Evolutionary conservation across 441 rosid genomes (phyloP).

Genomic region (Brassica hybrid): DNA sequence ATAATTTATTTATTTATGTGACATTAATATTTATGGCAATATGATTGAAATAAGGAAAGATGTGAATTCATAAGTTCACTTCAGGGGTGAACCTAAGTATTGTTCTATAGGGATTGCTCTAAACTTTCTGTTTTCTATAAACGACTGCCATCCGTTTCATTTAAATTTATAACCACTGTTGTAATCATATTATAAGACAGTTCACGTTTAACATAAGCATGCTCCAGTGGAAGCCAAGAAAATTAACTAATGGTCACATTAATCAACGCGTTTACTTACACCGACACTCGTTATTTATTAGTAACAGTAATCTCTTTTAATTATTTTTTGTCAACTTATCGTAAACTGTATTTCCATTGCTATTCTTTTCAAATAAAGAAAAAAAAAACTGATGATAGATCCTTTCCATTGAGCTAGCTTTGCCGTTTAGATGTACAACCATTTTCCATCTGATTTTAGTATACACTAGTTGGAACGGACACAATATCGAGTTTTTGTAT

Average conservation of each 20-base stretch:
- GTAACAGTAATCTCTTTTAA: neutral
- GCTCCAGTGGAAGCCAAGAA: neutral
- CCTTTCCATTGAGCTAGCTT: neutral
- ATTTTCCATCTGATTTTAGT: neutral
- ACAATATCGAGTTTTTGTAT: too few species aligned
- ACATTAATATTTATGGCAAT: too few species aligned
- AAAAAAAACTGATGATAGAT: neutral
- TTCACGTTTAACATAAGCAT: neutral
- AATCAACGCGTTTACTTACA: slow-evolving; percentile 10
- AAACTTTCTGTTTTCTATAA: too few species aligned
- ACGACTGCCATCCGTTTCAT: too few species aligned
- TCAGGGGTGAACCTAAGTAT: too few species aligned
- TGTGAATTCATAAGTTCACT: too few species aligned
- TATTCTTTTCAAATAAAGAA: too few species aligned
- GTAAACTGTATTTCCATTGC: slow-evolving; percentile 5
- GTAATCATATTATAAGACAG: neutral
- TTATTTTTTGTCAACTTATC: slow-evolving; percentile 4
- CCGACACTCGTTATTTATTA: slow-evolving; percentile 14
- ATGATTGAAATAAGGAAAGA: too few species aligned
- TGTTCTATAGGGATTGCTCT: too few species aligned
- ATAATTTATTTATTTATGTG: too few species aligned
- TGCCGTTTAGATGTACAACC: neutral
- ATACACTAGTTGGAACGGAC: too few species aligned
- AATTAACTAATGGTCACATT: slow-evolving; percentile 1
- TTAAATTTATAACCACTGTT: too few species aligned